Evolutionary conservation across 2,329 filamentous ascomycete genomes (phyloP), one percentile per base, ranked within the genome.

Genomic region (Neocucurbitaria cava): DNA sequence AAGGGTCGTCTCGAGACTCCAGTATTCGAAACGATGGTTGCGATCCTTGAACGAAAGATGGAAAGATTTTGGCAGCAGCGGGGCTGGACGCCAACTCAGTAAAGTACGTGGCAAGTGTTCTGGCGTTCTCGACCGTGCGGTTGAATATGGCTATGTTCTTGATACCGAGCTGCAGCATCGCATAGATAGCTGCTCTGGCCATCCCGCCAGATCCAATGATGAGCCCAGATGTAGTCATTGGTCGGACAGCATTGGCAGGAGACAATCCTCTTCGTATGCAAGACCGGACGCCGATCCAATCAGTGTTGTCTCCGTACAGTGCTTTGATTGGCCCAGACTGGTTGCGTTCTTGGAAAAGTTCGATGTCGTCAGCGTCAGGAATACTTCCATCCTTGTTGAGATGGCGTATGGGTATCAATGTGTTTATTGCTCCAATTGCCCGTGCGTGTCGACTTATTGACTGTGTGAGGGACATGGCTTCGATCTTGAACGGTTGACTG

Each of bases 111-210:
- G 87, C 89, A 0, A 93, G 81, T 36, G 82, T 85, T 46, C 86
- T 80, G 0, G 89, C 89, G 42, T 89, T 88, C 13, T 80, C 78
- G 2, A 81, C 58, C 0, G 89, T 92, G 23, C 90, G 83, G 64
- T 93, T 93, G 72, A 85, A 87, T 21, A 94, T 83, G 58, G 88
- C 87, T 39, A 93, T 89, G 62, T 90, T 89, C 52, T 86, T 85
- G 47, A 92, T 89, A 6, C 90, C 90, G 3, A 93, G 81, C 61
- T 90, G 88, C n/a, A 92, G 81, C 85, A 93, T 87, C 1, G 90
- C 87, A 63, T 93, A 93, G 3, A 91, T 83, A 1, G 89, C 88
- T 2, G 90, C 89, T 54, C 90, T 82, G 7, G 89, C 89, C 89
- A 92, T 92, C 5, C 90, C 90, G 39, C 84, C 84, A 3, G 83